Evolutionary conservation across 2,329 filamentous ascomycete genomes (phyloP).

Genomic region (Colletotrichum godetiae): DNA sequence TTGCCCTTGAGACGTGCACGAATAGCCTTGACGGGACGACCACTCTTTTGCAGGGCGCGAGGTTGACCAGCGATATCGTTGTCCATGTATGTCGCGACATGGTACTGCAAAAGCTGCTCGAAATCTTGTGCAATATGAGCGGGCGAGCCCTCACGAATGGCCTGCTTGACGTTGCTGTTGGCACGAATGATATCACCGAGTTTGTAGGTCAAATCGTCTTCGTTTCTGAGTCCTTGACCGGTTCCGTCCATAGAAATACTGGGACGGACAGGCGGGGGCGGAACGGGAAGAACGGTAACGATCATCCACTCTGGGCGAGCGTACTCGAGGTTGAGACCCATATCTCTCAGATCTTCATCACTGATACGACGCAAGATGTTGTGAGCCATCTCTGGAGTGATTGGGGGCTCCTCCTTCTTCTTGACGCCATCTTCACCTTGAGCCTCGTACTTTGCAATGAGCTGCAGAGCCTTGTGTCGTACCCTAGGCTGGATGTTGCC

Average conservation of each 20-base stretch:
- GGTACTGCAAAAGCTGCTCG: conserved; percentile 92
- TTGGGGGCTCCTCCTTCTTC: conserved; percentile 78
- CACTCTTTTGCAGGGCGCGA: conserved; percentile 95
- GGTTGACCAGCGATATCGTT: conserved; percentile 98
- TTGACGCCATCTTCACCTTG: conserved; percentile 82
- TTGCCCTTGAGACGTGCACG: conserved; percentile 98
- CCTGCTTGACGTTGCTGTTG: conserved; percentile 93
- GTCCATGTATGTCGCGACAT: conserved; percentile 99
- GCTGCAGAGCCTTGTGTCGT: conserved; percentile 85
- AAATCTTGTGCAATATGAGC: conserved; percentile 93
- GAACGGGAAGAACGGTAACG: conserved; percentile 92
- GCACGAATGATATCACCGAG: conserved; percentile 97
- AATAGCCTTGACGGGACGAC: conserved; percentile 95
- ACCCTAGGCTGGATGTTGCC: conserved; percentile 92
- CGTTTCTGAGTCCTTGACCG: conserved; percentile 89
- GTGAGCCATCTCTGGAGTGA: conserved; percentile 87
- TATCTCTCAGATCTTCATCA: conserved; percentile 82
- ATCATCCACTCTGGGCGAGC: conserved; percentile 99
- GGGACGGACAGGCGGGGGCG: conserved; percentile 93
- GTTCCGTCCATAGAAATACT: conserved; percentile 98
- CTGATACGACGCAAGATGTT: conserved; percentile 88
- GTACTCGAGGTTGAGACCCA: conserved; percentile 94
- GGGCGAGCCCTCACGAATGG: conserved; percentile 90
- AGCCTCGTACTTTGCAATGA: conserved; percentile 80
- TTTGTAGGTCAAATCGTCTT: conserved; percentile 99